Conservation (phyloP, 78 protist species). For the Speleostelium caveatum region DNA sequence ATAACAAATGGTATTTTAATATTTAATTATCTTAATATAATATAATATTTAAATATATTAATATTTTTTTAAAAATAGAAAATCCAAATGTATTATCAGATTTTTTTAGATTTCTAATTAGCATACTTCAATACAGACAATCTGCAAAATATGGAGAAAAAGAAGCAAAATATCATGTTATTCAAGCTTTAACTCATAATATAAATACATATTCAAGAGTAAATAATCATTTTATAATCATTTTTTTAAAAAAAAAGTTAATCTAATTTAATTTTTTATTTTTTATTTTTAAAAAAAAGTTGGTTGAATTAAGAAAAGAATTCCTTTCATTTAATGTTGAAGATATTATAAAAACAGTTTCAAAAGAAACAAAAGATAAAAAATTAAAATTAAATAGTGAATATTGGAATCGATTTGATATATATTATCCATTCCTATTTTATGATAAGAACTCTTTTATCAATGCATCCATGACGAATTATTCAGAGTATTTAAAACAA, state of each 20-base stretch:
- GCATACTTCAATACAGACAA: conserved; percentile 28
- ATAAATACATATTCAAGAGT: conserved; percentile 2
- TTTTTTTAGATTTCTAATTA: conserved; percentile 25
- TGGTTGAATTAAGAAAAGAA: conserved; percentile 11
- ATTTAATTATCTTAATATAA: not conserved
- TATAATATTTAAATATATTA: not conserved
- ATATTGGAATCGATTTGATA: conserved; percentile 52
- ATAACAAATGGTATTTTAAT: not conserved
- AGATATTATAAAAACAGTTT: conserved; percentile 31
- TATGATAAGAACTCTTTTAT: not conserved
- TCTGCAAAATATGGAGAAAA: conserved; percentile 14
- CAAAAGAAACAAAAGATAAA: not conserved
- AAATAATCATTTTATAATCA: too few species aligned
- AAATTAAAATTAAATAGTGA: conserved; percentile 21
- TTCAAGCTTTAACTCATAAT: conserved; percentile 37
- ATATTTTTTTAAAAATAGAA: not conserved
- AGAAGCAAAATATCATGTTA: conserved; percentile 55
- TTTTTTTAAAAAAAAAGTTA: too few species aligned
- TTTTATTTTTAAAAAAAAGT: too few species aligned
- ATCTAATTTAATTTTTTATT: too few species aligned
- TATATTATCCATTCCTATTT: conserved; percentile 51
- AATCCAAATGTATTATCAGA: conserved; percentile 2
- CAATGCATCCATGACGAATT: conserved; percentile 9
- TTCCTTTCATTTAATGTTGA: conserved; percentile 24
- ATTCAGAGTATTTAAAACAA: conserved; percentile 47